Evolutionary conservation across 1,284 basidiomycete genomes (phyloP).

Genomic region (Ganoderma boninense): DNA sequence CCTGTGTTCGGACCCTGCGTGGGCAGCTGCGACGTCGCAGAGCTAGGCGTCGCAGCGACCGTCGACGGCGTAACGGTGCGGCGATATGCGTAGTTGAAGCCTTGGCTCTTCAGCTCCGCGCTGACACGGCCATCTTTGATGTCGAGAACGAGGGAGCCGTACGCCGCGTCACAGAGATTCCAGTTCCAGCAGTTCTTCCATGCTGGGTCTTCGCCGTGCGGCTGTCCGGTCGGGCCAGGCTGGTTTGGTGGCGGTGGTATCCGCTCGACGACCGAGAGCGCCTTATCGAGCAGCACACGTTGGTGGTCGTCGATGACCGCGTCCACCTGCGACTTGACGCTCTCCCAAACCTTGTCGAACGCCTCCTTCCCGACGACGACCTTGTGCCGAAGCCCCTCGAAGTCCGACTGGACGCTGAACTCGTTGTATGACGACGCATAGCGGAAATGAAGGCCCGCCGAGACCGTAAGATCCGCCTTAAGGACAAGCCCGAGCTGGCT

Average conservation of each 20-base stretch:
- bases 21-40: slow-evolving; percentile 47
- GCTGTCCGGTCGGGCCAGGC: slow-evolving; percentile 59
- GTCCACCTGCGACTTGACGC: slow-evolving; percentile 92
- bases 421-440: slow-evolving; percentile 98
- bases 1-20: slow-evolving; percentile 37
- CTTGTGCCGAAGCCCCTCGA: slow-evolving; percentile 90
- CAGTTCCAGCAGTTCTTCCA: slow-evolving; percentile 99
- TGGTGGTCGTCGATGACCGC: slow-evolving; percentile 93
- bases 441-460: slow-evolving; percentile 96
- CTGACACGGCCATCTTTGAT: slow-evolving; percentile 92
- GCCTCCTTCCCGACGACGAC: slow-evolving; percentile 80
- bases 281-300: slow-evolving; percentile 89
- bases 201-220: slow-evolving; percentile 78
- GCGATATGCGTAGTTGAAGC: slow-evolving; percentile 96
- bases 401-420: slow-evolving; percentile 92
- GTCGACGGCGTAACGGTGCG: slow-evolving; percentile 66
- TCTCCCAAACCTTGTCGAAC: slow-evolving; percentile 94
- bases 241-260: slow-evolving; percentile 73
- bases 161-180: slow-evolving; percentile 96
- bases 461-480: slow-evolving; percentile 95
- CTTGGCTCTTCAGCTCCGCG: slow-evolving; percentile 92
- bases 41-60: slow-evolving; percentile 50
- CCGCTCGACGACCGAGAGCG: slow-evolving; percentile 84
- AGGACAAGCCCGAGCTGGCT: slow-evolving; percentile 90
- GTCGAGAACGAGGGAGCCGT: slow-evolving; percentile 88